phyloP scores from a whole-genome alignment of 2,329 filamentous ascomycete species.

The Chaetomiaceae sp. region DNA sequence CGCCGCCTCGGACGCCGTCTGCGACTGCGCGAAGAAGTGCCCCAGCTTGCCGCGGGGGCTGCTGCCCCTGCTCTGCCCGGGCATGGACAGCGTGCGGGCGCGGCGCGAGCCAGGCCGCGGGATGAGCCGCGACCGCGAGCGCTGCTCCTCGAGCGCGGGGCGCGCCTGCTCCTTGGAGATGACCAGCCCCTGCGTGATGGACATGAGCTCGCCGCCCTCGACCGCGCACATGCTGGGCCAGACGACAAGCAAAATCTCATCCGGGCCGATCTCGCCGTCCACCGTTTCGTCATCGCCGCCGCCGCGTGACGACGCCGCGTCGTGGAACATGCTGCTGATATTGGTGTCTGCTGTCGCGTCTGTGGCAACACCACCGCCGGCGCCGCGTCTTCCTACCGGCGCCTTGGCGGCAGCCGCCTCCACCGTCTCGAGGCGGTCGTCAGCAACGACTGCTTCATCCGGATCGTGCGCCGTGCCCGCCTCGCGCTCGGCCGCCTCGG shows the following conservation, averaged over 20 bases:
- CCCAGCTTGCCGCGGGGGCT: slow-evolving; percentile 16
- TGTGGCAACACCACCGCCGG: background rate
- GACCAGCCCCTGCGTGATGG: slow-evolving; percentile 31
- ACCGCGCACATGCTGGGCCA: slow-evolving; percentile 32
- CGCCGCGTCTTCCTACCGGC: background rate
- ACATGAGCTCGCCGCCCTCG: slow-evolving; percentile 30
- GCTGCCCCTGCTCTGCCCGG: slow-evolving; percentile 18
- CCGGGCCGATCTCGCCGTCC: slow-evolving; percentile 27
- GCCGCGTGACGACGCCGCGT: slow-evolving; percentile 1
- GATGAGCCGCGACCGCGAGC: slow-evolving; percentile 16
- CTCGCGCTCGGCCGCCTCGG: slow-evolving; percentile 17
- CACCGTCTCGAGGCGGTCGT: slow-evolving; percentile 18
- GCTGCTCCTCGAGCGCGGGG: slow-evolving; percentile 26
- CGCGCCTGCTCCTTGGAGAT: slow-evolving; percentile 31
- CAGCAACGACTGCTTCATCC: slow-evolving; percentile 1
- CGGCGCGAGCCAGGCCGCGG: slow-evolving; percentile 20
- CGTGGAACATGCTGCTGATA: slow-evolving; percentile 3
- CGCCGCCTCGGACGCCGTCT: slow-evolving; percentile 7
- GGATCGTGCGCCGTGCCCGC: background rate
- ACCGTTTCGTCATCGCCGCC: slow-evolving; percentile 13
- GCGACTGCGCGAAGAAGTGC: slow-evolving; percentile 14
- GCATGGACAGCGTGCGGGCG: slow-evolving; percentile 23
- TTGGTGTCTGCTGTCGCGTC: background rate
- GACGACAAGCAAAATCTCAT: slow-evolving; percentile 30
- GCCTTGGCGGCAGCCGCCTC: slow-evolving; percentile 5